These are phyloP conservation scores for Puccinia horiana DNA, from an alignment of 1,284 basidiomycete genomes.

Conservation along the genomic window DNA sequence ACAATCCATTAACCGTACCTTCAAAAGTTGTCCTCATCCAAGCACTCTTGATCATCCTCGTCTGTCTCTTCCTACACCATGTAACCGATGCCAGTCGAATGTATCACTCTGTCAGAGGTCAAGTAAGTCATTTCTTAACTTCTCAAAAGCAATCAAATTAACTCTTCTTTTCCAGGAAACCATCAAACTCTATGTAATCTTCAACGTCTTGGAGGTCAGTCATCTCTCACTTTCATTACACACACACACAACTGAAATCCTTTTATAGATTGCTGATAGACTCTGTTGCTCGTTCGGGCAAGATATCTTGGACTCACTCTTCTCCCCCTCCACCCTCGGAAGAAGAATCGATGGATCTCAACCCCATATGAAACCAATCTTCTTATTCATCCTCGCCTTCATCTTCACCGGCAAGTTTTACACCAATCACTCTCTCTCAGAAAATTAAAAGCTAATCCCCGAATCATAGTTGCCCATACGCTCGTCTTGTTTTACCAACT, in stretches of 20 bases:
- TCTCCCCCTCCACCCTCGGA: slow-evolving; percentile 85
- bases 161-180: slow-evolving; percentile 66
- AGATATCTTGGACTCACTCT: slow-evolving; percentile 93
- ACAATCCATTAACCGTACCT: slow-evolving; percentile 66
- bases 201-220: slow-evolving; percentile 87
- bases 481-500: slow-evolving; percentile 97
- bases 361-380: slow-evolving; percentile 69
- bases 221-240: background rate
- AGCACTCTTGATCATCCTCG: slow-evolving; percentile 72
- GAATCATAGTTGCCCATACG: slow-evolving; percentile 72
- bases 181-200: slow-evolving; percentile 98
- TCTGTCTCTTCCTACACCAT: slow-evolving; percentile 74
- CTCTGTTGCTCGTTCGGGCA: slow-evolving; percentile 96
- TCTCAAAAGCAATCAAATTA: slow-evolving; percentile 54
- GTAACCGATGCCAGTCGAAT: slow-evolving; percentile 96
- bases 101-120: slow-evolving; percentile 97
- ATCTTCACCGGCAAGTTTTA: slow-evolving; percentile 74
- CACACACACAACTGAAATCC: background rate
- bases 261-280: slow-evolving; percentile 81
- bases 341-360: slow-evolving; percentile 61
- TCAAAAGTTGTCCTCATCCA: slow-evolving; percentile 90
- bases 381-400: slow-evolving; percentile 81
- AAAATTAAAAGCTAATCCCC: background rate
- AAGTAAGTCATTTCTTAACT: slow-evolving; percentile 62
- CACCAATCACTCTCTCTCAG: background rate